These are phyloP conservation scores for Plasmodium vinckei DNA, from an alignment of 169 alveolate genomes.

Conservation along the genomic window DNA sequence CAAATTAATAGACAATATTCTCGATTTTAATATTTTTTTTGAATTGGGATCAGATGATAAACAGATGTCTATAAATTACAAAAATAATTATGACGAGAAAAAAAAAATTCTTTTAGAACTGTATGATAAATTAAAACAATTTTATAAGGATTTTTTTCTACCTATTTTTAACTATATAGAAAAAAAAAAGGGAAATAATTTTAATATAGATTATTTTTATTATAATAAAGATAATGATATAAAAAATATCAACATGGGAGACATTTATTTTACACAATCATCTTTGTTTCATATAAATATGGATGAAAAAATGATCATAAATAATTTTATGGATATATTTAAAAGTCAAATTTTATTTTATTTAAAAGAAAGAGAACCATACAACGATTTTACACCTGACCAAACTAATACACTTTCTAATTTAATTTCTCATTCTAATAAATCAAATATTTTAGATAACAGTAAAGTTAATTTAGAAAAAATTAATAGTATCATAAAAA, in stretches of 20 bases:
- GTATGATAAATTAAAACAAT: constrained; percentile 43
- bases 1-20: constrained; percentile 24
- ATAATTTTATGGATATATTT: constrained; percentile 68
- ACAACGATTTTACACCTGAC: too few species aligned
- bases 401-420: neutral
- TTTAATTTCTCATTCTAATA: neutral
- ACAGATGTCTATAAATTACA: constrained; percentile 17
- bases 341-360: constrained; percentile 45
- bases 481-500: neutral
- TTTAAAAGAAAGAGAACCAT: constrained; percentile 24
- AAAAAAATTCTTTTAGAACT: constrained; percentile 40
- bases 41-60: constrained; percentile 37
- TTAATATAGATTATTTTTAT: constrained; percentile 22
- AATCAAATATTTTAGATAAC: neutral
- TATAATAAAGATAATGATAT: constrained; percentile 13
- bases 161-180: constrained; percentile 65
- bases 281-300: constrained; percentile 4
- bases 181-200: constrained; percentile 37
- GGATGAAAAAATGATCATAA: constrained; percentile 46
- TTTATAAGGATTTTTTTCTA: constrained; percentile 48
- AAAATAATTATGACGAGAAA: constrained; percentile 37
- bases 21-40: constrained; percentile 23
- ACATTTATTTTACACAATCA: constrained; percentile 6
- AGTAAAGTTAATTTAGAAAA: constrained; percentile 5
- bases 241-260: constrained; percentile 17